These are phyloP conservation scores for Poteriospumella lacustris DNA, from an alignment of 108 stramenopile genomes.

Conservation along the genomic window DNA sequence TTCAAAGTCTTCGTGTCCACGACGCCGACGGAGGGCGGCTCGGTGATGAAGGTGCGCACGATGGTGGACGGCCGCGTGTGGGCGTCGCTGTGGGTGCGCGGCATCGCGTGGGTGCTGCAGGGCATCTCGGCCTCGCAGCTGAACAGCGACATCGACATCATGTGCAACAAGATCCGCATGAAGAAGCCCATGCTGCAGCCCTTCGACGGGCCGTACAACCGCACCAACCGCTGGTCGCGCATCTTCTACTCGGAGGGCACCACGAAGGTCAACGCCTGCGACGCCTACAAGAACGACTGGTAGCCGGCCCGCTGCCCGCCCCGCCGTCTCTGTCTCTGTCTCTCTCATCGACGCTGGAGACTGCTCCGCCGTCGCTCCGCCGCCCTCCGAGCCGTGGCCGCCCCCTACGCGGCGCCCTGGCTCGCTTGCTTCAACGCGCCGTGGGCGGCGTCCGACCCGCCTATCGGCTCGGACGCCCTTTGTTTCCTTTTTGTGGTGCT, in stretches of 20 bases:
- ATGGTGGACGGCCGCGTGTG: background rate
- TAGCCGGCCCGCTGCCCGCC: too few species aligned
- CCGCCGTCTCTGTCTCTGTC: too few species aligned
- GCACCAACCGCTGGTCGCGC: background rate
- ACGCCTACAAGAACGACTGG: too few species aligned
- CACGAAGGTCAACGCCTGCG: background rate
- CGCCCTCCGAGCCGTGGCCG: too few species aligned
- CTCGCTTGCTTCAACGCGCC: too few species aligned
- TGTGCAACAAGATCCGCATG: conserved; percentile 1
- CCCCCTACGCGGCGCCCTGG: too few species aligned
- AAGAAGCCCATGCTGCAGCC: background rate
- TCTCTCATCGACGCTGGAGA: too few species aligned
- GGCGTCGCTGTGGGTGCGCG: background rate
- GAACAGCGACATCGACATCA: background rate
- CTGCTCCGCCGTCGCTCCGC: too few species aligned
- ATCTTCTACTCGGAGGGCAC: conserved; percentile 3
- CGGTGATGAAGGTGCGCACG: background rate
- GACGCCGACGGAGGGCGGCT: conserved; percentile 8
- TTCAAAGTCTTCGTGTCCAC: conserved; percentile 20
- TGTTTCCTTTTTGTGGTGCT: too few species aligned
- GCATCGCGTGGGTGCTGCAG: background rate
- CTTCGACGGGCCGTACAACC: conserved; percentile 17
- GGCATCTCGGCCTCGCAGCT: background rate
- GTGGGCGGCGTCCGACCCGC: too few species aligned
- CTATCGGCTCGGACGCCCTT: too few species aligned